Conservation (phyloP, 768 basidiomycete genomes). For the Suillus luteus region DNA sequence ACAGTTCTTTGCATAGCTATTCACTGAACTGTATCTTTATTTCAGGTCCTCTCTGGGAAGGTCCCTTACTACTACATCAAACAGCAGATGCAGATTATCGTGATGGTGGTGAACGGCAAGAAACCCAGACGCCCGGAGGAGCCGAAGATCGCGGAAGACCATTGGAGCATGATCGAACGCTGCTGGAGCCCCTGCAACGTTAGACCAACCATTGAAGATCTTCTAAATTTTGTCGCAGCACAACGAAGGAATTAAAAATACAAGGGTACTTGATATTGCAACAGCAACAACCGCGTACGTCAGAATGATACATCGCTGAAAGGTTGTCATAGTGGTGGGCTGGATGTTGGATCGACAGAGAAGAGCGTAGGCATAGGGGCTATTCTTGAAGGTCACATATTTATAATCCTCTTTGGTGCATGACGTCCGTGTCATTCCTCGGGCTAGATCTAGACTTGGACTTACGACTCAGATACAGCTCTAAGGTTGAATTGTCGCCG, state of each 20-base stretch:
- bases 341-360: too few relatives aligned
- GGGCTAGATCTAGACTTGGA: too few relatives aligned
- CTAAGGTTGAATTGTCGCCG: too few relatives aligned
- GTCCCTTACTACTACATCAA: slow-evolving; percentile 14
- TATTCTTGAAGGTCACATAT: too few relatives aligned
- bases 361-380: too few relatives aligned
- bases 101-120: slow-evolving; percentile 12
- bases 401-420: too few relatives aligned
- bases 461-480: too few relatives aligned
- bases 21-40: background rate
- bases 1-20: background rate
- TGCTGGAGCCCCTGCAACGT: slow-evolving; percentile 3
- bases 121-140: slow-evolving; percentile 10
- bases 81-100: slow-evolving; percentile 9
- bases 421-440: too few relatives aligned
- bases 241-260: background rate
- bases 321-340: too few relatives aligned
- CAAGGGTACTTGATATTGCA: too few relatives aligned
- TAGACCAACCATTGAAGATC: slow-evolving; percentile 21
- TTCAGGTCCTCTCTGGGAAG: slow-evolving; percentile 14
- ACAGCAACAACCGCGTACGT: too few relatives aligned
- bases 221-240: slow-evolving; percentile 18
- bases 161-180: slow-evolving; percentile 13
- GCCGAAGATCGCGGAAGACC: slow-evolving; percentile 11
- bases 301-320: too few relatives aligned